Conservation (phyloP, 2,329 filamentous ascomycete genomes). For the Pseudopyricularia javanii region DNA sequence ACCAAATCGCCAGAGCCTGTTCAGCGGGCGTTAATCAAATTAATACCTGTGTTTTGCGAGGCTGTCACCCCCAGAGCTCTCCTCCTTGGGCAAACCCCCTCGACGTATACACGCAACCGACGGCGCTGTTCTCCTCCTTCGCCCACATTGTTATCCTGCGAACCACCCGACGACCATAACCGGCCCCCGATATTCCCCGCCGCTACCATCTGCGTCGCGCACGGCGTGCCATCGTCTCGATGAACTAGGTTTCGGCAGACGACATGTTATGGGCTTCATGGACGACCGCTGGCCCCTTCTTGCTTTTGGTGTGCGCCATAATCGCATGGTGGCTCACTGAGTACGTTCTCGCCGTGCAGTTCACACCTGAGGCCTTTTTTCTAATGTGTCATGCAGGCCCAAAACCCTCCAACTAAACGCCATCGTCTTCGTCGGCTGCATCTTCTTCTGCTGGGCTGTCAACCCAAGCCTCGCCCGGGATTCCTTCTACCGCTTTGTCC, state of each 20-base stretch:
- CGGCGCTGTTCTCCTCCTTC: too few species aligned
- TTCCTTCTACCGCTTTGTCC: constrained; percentile 20
- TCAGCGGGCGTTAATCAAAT: neutral
- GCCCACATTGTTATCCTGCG: neutral
- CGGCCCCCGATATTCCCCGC: neutral
- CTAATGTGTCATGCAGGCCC: constrained; percentile 9
- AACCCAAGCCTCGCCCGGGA: constrained; percentile 26
- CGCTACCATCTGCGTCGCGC: neutral
- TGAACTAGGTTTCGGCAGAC: constrained; percentile 17
- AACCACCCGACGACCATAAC: neutral
- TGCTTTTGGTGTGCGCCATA: constrained; percentile 28
- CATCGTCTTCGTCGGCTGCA: constrained; percentile 24
- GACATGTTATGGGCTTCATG: constrained; percentile 38
- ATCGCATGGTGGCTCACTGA: constrained; percentile 31
- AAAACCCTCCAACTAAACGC: constrained; percentile 28
- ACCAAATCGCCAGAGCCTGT: neutral
- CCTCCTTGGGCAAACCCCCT: too few species aligned
- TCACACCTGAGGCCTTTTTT: neutral
- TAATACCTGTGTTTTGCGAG: neutral
- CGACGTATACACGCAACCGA: too few species aligned
- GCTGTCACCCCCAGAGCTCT: too few species aligned
- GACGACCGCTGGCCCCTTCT: constrained; percentile 27
- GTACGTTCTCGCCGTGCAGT: constrained; percentile 3
- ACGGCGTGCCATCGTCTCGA: constrained; percentile 9
- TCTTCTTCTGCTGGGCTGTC: constrained; percentile 27